A percentile compares a stretch with the other conserved stretches of the same genome.
Evolutionary conservation across 768 basidiomycete species (phyloP).

Genomic region (Pleurotus eryngii): DNA sequence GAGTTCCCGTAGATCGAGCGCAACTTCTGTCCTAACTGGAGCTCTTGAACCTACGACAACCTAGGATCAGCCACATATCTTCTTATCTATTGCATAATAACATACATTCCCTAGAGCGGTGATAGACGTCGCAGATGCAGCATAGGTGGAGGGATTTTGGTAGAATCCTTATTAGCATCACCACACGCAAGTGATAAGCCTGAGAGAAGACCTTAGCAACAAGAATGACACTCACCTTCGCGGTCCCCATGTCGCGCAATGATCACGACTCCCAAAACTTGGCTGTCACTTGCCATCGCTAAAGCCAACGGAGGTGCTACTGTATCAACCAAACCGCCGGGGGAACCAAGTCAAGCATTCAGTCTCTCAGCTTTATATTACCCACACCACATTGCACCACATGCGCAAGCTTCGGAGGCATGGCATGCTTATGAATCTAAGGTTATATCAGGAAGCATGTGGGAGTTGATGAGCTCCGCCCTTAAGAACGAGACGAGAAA

Average conservation of each 20-base stretch:
- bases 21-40: conserved; percentile 51
- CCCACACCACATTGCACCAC: background rate
- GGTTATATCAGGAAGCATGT: background rate
- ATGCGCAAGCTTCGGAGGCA: background rate
- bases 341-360: background rate
- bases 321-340: background rate
- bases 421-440: conserved; percentile 2
- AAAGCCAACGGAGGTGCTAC: too few relatives aligned
- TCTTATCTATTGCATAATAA: background rate
- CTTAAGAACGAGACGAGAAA: too few relatives aligned
- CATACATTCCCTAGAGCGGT: conserved; percentile 67
- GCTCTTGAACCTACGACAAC: conserved; percentile 48
- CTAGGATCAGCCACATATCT: background rate
- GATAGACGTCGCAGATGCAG: conserved; percentile 52
- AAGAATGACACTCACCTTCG: conserved; percentile 26
- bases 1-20: conserved; percentile 50
- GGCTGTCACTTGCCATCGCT: conserved; percentile 20
- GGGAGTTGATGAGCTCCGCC: background rate
- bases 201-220: background rate
- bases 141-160: conserved; percentile 57
- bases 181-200: background rate
- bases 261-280: conserved; percentile 54
- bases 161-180: conserved; percentile 50
- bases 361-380: background rate
- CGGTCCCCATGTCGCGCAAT: conserved; percentile 61